These are phyloP conservation scores for Apiotrichum mycotoxinovorans DNA, from an alignment of 1,284 basidiomycete genomes.

Conservation along the genomic window DNA sequence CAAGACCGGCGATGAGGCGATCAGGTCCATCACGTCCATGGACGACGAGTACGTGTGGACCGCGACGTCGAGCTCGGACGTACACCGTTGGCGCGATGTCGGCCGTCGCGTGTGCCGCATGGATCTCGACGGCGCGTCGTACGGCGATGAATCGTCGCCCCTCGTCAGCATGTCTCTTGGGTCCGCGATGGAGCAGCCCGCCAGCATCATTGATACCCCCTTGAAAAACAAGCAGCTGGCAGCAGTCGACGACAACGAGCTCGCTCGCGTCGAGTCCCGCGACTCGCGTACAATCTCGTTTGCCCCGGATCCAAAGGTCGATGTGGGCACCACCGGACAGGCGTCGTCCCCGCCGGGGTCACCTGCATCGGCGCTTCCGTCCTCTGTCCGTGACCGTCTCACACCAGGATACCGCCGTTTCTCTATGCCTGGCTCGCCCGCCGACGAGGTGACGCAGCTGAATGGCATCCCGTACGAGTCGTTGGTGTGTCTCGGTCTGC, in stretches of 20 bases:
- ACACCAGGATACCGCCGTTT: conserved; percentile 4
- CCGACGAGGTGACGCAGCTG: conserved; percentile 26
- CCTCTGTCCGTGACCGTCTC: conserved; percentile 27
- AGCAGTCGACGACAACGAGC: conserved; percentile 16
- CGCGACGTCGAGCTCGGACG: conserved; percentile 72
- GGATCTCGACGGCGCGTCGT: conserved; percentile 52
- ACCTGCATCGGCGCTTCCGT: conserved; percentile 14
- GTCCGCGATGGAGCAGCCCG: conserved; percentile 21
- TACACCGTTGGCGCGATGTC: conserved; percentile 73
- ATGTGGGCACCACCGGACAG: not conserved
- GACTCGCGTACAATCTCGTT: conserved; percentile 42
- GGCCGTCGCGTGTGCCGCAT: conserved; percentile 54
- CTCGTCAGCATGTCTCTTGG: conserved; percentile 15
- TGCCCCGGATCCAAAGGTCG: conserved; percentile 25
- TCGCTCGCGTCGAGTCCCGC: conserved; percentile 28
- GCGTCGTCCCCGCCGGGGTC: conserved; percentile 4
- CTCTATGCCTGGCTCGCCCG: conserved; percentile 20
- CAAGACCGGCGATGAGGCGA: conserved; percentile 60
- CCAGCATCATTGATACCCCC: conserved; percentile 19
- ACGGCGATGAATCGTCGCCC: conserved; percentile 10
- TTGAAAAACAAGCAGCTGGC: conserved; percentile 27
- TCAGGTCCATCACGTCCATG: conserved; percentile 77
- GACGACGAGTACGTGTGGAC: conserved; percentile 90
- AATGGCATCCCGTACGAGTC: conserved; percentile 75
- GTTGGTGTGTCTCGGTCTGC: conserved; percentile 71